Conservation (phyloP, 306 rosid genomes). For the Glycine soja region DNA sequence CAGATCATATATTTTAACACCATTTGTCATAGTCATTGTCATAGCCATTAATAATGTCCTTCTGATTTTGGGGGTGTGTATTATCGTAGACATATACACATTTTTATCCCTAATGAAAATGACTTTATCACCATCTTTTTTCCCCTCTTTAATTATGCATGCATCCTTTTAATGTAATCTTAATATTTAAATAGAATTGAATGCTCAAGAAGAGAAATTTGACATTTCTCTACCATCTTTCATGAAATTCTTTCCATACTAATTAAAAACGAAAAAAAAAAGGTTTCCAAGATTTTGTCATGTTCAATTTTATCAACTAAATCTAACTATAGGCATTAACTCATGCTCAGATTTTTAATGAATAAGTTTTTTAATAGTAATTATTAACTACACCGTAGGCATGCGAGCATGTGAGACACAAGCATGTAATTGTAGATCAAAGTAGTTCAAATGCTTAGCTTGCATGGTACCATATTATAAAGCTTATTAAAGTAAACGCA, state of each 20-base stretch:
- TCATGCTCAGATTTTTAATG: neutral
- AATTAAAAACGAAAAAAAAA: neutral
- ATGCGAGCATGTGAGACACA: constrained; percentile 28
- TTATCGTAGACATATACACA: no score
- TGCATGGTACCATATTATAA: neutral
- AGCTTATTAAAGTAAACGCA: neutral
- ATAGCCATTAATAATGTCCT: neutral
- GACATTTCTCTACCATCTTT: neutral
- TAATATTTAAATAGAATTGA: neutral
- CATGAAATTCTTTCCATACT: neutral
- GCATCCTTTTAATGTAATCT: neutral
- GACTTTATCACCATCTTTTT: no score
- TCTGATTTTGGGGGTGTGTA: neutral
- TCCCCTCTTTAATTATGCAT: neutral
- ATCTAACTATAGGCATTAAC: neutral
- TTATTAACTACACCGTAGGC: neutral
- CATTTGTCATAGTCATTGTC: neutral
- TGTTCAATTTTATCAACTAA: neutral
- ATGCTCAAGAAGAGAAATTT: neutral
- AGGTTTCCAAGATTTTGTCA: neutral
- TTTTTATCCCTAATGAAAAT: no score
- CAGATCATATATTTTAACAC: neutral
- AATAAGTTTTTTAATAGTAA: neutral
- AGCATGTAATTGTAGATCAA: constrained; percentile 4
- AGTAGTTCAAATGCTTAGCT: neutral